A percentile compares a stretch with the other conserved stretches of the same genome.
Conservation (phyloP, 2,329 filamentous ascomycete species). For the Fusarium papillatum region DNA sequence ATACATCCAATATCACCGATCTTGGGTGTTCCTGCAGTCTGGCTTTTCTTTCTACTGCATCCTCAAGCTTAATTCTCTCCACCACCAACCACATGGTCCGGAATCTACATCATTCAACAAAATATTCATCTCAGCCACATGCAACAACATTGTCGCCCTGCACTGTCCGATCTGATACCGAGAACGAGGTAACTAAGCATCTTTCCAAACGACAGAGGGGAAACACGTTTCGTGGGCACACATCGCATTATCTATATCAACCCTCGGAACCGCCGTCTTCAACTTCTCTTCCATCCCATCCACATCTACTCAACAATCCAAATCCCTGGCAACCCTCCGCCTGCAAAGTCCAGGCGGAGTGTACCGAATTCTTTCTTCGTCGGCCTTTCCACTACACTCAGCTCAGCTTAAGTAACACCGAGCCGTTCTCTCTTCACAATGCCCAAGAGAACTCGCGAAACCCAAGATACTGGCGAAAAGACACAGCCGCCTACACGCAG, state of each 20-base stretch:
- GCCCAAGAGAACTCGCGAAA: slow-evolving; percentile 55
- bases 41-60: not conserved
- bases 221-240: not conserved
- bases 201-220: not conserved
- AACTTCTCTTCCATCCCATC: not conserved
- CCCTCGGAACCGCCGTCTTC: not conserved
- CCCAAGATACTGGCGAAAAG: slow-evolving; percentile 46
- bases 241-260: not conserved
- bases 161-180: not conserved
- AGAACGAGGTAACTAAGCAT: not conserved
- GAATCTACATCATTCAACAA: not conserved
- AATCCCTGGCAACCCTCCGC: not conserved
- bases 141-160: not conserved
- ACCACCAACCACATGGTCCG: not conserved
- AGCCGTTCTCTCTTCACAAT: slow-evolving; percentile 37
- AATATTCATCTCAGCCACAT: not conserved
- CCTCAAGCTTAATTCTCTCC: not conserved
- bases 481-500: slow-evolving; percentile 45
- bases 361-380: not conserved
- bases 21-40: not conserved
- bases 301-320: not conserved
- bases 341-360: not conserved
- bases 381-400: not conserved
- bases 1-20: not conserved
- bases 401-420: not conserved